phyloP scores from a whole-genome alignment of 1,284 basidiomycete genomes.

The Fomitopsis palustris region DNA sequence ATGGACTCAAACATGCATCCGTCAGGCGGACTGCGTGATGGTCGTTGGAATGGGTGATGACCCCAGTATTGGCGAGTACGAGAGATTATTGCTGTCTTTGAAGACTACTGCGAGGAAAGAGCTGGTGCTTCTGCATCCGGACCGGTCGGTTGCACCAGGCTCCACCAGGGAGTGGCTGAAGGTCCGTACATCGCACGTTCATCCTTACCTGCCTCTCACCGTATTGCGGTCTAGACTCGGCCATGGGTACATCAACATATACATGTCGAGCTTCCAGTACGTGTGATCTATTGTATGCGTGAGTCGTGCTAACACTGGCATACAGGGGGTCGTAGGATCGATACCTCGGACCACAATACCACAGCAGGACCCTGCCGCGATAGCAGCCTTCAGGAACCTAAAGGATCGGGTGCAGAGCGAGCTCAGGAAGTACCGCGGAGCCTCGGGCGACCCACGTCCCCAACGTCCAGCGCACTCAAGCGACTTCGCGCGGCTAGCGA shows the following conservation, averaged over 20 bases:
- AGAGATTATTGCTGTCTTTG: slow-evolving; percentile 87
- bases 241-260: slow-evolving; percentile 94
- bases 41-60: slow-evolving; percentile 95
- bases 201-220: slow-evolving; percentile 1
- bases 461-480: slow-evolving; percentile 79
- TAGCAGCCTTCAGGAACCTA: slow-evolving; percentile 86
- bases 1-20: slow-evolving; percentile 97
- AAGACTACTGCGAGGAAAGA: slow-evolving; percentile 99
- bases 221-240: slow-evolving; percentile 57
- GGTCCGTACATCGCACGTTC: slow-evolving; percentile 38
- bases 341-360: slow-evolving; percentile 54
- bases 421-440: slow-evolving; percentile 83
- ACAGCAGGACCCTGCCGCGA: slow-evolving; percentile 83
- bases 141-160: slow-evolving; percentile 85
- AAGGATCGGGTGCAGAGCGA: slow-evolving; percentile 89
- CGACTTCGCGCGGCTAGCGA: slow-evolving; percentile 91
- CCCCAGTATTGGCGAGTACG: slow-evolving; percentile 87
- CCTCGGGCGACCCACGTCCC: slow-evolving; percentile 64
- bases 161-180: slow-evolving; percentile 97
- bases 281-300: slow-evolving; percentile 17
- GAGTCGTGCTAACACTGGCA: neutral
- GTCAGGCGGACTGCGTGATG: slow-evolving; percentile 96
- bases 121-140: slow-evolving; percentile 90
- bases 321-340: slow-evolving; percentile 61
- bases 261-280: slow-evolving; percentile 83